phyloP scores from a whole-genome alignment of 73 alveolate genomes.

The Symbiodinium pilosum region DNA sequence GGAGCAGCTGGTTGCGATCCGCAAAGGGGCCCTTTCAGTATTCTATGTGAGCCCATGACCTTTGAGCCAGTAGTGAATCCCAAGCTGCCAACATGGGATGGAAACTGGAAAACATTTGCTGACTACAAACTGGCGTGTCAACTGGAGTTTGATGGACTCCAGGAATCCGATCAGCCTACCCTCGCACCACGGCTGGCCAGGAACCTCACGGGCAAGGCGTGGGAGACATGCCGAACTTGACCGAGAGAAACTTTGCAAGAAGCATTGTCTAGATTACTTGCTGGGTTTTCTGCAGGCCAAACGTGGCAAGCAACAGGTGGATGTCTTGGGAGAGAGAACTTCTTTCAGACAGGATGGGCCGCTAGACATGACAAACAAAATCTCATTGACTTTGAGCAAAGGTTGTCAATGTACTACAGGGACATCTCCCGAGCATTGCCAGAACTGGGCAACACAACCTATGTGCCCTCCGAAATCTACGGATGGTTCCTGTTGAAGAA shows the following conservation, averaged over 20 bases:
- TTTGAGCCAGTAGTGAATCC: not conserved
- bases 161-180: not conserved
- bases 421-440: not conserved
- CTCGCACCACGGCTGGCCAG: not conserved
- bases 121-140: not conserved
- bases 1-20: not conserved
- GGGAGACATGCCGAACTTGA: not conserved
- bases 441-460: not conserved
- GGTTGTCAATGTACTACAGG: not conserved
- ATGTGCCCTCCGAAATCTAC: not conserved
- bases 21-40: not conserved
- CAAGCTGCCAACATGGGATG: conserved; percentile 11
- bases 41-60: too few relatives aligned
- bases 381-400: not conserved
- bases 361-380: not conserved
- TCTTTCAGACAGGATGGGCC: not conserved
- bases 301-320: conserved; percentile 16
- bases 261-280: not conserved
- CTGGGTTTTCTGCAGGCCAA: not conserved
- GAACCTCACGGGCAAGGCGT: conserved; percentile 27
- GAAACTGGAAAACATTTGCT: not conserved
- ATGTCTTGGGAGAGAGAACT: conserved; percentile 21
- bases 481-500: conserved; percentile 28
- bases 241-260: not conserved
- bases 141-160: not conserved